These are phyloP conservation scores for Trichoderma aggressivum DNA, from an alignment of 2,329 filamentous ascomycete species.

Conservation along the genomic window DNA sequence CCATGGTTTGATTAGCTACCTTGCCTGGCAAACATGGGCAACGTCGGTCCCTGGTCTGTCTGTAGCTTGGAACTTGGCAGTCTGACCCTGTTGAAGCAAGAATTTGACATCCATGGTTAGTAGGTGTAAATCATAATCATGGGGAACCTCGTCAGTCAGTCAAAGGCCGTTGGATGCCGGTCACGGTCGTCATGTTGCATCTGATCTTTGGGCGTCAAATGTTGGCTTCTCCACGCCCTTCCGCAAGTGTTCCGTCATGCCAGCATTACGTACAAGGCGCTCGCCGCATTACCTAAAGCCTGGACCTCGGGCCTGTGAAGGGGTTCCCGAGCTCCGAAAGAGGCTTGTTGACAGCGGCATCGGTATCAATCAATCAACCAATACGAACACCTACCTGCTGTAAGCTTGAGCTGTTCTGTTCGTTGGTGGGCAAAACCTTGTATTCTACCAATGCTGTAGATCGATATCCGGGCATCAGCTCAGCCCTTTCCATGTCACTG, in stretches of 20 bases:
- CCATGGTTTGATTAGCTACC: neutral
- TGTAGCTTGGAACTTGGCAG: no score
- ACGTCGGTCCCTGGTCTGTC: neutral
- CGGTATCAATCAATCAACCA: neutral
- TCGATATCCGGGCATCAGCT: neutral
- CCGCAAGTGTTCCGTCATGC: neutral
- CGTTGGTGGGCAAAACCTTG: neutral
- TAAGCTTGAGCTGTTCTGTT: neutral
- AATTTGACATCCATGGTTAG: neutral
- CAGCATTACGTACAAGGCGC: slow-evolving; percentile 1
- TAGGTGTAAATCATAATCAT: neutral
- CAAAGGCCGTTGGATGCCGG: neutral
- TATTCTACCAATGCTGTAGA: neutral
- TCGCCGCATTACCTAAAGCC: neutral
- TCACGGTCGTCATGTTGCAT: neutral
- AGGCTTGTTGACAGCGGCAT: neutral
- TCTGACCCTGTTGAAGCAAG: no score
- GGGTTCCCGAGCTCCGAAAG: neutral
- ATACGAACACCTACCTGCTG: no score
- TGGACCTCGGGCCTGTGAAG: neutral
- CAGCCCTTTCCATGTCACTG: neutral
- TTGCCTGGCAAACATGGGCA: neutral
- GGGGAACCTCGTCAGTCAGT: neutral
- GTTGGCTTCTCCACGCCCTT: neutral
- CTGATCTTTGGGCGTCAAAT: no score